Evolutionary conservation across 2,329 filamentous ascomycete species (phyloP).

Genomic region (Stromatinia cepivora): DNA sequence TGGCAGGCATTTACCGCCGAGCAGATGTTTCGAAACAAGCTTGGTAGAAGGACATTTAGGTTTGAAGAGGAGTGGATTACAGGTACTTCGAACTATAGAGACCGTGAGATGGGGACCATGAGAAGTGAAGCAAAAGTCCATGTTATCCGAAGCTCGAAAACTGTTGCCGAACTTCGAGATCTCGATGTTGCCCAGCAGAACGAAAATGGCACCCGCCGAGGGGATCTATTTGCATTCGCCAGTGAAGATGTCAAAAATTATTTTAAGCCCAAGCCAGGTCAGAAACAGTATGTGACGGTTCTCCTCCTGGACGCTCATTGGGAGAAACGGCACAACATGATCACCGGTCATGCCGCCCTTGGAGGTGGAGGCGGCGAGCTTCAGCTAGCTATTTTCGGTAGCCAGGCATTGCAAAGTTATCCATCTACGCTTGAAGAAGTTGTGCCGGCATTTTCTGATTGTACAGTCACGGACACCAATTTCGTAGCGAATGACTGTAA

Average conservation of each 20-base stretch:
- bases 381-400: slow-evolving; percentile 86
- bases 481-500: slow-evolving; percentile 82
- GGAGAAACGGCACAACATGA: slow-evolving; percentile 69
- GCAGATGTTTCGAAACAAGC: slow-evolving; percentile 88
- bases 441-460: slow-evolving; percentile 84
- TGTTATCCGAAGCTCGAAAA: slow-evolving; percentile 78
- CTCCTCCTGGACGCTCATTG: slow-evolving; percentile 86
- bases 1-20: slow-evolving; percentile 98
- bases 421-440: slow-evolving; percentile 88
- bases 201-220: slow-evolving; percentile 64
- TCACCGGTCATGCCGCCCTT: slow-evolving; percentile 81
- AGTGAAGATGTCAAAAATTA: slow-evolving; percentile 74
- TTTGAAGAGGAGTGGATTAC: slow-evolving; percentile 95
- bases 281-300: slow-evolving; percentile 85
- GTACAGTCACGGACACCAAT: slow-evolving; percentile 80
- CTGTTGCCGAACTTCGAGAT: slow-evolving; percentile 78
- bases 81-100: slow-evolving; percentile 75
- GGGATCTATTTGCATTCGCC: slow-evolving; percentile 75
- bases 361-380: slow-evolving; percentile 73
- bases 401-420: slow-evolving; percentile 88
- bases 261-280: slow-evolving; percentile 72
- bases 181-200: slow-evolving; percentile 79
- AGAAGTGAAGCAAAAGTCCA: slow-evolving; percentile 91
- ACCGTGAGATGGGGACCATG: slow-evolving; percentile 69
- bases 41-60: slow-evolving; percentile 82